Evolutionary conservation across 2,329 filamentous ascomycete genomes (phyloP).

Genomic region (Mycogone perniciosa): DNA sequence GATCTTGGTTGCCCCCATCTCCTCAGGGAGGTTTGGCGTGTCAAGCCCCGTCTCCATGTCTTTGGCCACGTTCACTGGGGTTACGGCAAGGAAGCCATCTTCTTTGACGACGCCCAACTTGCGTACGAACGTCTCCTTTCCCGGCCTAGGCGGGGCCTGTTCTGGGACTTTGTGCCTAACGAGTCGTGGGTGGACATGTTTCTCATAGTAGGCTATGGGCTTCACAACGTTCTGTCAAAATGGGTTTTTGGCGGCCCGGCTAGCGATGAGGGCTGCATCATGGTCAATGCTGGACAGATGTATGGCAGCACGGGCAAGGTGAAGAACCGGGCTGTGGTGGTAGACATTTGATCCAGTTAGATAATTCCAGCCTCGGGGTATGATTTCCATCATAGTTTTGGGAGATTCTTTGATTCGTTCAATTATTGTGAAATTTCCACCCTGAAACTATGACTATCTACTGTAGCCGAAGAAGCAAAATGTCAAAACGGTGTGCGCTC

Average conservation of each 20-base stretch:
- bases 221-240: conserved; percentile 46
- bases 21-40: conserved; percentile 65
- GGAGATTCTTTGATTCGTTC: neutral
- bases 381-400: neutral
- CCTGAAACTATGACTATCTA: neutral
- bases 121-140: conserved; percentile 62
- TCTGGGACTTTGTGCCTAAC: conserved; percentile 43
- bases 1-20: conserved; percentile 66
- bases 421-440: neutral
- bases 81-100: conserved; percentile 61
- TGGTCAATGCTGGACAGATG: conserved; percentile 55
- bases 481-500: neutral
- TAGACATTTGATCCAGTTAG: conserved; percentile 23
- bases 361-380: neutral
- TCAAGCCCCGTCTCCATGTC: conserved; percentile 68
- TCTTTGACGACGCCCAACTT: conserved; percentile 68
- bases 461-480: neutral
- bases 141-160: conserved; percentile 33
- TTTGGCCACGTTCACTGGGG: conserved; percentile 82
- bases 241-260: conserved; percentile 50
- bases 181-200: conserved; percentile 41
- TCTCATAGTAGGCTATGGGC: conserved; percentile 38
- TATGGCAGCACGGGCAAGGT: conserved; percentile 45
- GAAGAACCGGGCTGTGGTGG: conserved; percentile 33
- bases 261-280: conserved; percentile 41